These are phyloP conservation scores for Escovopsis sp. DNA, from an alignment of 2,329 filamentous ascomycete genomes.

Conservation along the genomic window DNA sequence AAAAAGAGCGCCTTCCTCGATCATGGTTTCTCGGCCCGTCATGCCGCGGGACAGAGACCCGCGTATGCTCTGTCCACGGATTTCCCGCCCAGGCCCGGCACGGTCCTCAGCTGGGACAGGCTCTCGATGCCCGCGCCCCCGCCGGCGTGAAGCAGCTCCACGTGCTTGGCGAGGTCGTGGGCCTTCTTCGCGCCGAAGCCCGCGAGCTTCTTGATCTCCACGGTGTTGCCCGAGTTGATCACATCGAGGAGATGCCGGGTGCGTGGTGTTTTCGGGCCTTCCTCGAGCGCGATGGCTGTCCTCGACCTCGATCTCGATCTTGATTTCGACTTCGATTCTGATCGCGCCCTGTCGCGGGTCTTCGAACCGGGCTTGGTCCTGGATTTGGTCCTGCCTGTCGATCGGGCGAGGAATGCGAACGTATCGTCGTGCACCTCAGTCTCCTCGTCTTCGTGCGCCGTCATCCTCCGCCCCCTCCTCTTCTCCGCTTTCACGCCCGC, in stretches of 20 bases:
- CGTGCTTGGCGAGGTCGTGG: conserved; percentile 39
- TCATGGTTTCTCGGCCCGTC: not conserved
- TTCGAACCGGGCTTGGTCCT: conserved; percentile 12
- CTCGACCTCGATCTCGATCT: conserved; percentile 11
- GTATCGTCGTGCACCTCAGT: conserved; percentile 16
- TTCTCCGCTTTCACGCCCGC: conserved; percentile 9
- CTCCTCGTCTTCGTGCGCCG: conserved; percentile 10
- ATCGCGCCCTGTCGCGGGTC: too few species aligned
- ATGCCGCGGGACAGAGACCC: conserved; percentile 20
- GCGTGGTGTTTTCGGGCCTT: conserved; percentile 33
- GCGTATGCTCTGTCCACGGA: conserved; percentile 43
- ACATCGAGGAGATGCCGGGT: conserved; percentile 51
- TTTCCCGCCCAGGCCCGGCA: conserved; percentile 43
- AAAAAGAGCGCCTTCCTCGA: not conserved
- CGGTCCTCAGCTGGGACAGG: conserved; percentile 34
- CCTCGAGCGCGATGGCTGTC: conserved; percentile 20
- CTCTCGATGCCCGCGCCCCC: conserved; percentile 29
- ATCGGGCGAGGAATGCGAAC: not conserved
- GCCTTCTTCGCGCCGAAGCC: conserved; percentile 64
- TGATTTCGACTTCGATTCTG: too few species aligned
- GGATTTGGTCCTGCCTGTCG: conserved; percentile 14
- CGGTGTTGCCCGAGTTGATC: conserved; percentile 57
- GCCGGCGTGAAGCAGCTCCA: conserved; percentile 30
- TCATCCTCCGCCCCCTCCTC: conserved; percentile 2
- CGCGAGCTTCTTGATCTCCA: conserved; percentile 49